phyloP scores from a whole-genome alignment of 1,284 basidiomycete genomes.

The Exobasidium cylindrosporum region DNA sequence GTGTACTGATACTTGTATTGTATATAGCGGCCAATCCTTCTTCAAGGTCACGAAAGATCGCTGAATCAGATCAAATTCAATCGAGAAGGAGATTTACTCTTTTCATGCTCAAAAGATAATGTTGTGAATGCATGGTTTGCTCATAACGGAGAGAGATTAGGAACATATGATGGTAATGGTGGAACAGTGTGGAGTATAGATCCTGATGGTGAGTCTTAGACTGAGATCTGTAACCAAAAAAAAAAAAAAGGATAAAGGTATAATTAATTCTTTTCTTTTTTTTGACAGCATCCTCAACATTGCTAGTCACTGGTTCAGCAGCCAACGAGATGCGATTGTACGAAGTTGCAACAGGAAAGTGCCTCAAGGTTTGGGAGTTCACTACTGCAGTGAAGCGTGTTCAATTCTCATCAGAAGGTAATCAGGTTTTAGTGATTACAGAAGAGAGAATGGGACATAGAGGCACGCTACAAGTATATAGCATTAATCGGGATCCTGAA shows the following conservation, averaged over 20 bases:
- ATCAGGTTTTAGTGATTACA: constrained; percentile 73
- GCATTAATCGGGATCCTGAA: constrained; percentile 60
- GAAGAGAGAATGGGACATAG: constrained; percentile 88
- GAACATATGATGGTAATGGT: constrained; percentile 95
- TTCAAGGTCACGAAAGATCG: constrained; percentile 88
- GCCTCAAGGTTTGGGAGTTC: constrained; percentile 80
- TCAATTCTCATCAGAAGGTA: constrained; percentile 73
- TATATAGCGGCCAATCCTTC: constrained; percentile 52
- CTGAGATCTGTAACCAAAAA: no score
- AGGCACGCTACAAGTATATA: constrained; percentile 72
- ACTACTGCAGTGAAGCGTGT: constrained; percentile 96
- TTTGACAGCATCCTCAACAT: constrained; percentile 72
- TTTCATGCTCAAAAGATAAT: constrained; percentile 93
- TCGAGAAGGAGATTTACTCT: constrained; percentile 89
- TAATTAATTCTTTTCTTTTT: neutral
- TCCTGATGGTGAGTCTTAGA: constrained; percentile 77
- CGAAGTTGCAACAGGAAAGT: constrained; percentile 85
- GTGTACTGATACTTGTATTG: neutral
- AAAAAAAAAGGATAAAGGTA: neutral
- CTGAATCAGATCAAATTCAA: constrained; percentile 78
- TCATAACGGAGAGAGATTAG: constrained; percentile 96
- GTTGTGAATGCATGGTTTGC: constrained; percentile 96
- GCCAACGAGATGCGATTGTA: constrained; percentile 92
- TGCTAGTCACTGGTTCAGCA: constrained; percentile 76
- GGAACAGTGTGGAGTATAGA: constrained; percentile 96